Evolutionary conservation across 2,329 filamentous ascomycete genomes (phyloP).

Genomic region (Alternaria triticina): DNA sequence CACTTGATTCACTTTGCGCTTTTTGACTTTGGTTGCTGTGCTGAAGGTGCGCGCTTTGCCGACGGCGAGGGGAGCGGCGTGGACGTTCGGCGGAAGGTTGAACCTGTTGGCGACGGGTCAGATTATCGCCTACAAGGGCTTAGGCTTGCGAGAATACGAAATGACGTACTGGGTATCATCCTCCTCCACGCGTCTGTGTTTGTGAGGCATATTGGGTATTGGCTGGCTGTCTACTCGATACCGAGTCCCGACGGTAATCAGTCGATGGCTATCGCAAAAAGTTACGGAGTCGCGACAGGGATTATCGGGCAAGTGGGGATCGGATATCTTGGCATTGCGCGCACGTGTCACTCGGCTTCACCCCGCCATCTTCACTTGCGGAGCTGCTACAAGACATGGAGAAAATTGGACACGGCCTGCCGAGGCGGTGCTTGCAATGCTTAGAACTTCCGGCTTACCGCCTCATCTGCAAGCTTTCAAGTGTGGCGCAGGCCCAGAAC

Average conservation of each 20-base stretch:
- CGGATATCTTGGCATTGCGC: background rate
- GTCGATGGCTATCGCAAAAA: slow-evolving; percentile 12
- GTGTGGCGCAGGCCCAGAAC: background rate
- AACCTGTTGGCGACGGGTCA: slow-evolving; percentile 56
- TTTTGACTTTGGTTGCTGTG: slow-evolving; percentile 40
- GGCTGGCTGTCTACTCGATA: background rate
- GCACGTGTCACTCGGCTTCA: slow-evolving; percentile 1
- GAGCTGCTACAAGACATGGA: background rate
- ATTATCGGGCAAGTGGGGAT: slow-evolving; percentile 3
- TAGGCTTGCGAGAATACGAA: slow-evolving; percentile 1
- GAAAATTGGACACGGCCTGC: background rate
- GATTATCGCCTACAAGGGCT: background rate
- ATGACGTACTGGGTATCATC: slow-evolving; percentile 46
- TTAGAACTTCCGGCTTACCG: background rate
- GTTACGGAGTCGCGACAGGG: slow-evolving; percentile 12
- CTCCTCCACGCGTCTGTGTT: slow-evolving; percentile 73
- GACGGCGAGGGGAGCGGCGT: slow-evolving; percentile 65
- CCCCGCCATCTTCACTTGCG: background rate
- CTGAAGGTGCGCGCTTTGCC: slow-evolving; percentile 52
- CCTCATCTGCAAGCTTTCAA: background rate
- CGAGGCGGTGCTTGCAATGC: background rate
- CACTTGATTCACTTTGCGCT: slow-evolving; percentile 50
- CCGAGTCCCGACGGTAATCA: background rate
- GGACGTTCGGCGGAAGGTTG: slow-evolving; percentile 66
- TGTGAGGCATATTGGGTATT: slow-evolving; percentile 73